Conservation (phyloP, 31 red algal species). For the Asparagopsis taxiformis region DNA sequence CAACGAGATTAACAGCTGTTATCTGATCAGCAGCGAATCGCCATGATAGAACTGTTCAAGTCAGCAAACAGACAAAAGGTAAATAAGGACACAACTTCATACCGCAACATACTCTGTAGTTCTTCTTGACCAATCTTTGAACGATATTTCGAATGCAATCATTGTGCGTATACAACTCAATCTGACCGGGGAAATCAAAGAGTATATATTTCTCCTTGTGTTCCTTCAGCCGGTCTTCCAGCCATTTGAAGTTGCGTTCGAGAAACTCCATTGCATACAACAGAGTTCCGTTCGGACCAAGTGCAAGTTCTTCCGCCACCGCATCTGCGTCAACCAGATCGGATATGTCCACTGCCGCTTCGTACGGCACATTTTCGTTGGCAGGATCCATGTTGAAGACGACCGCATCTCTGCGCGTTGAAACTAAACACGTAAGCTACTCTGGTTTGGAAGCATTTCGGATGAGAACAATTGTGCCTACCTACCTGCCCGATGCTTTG, state of each 20-base stretch:
- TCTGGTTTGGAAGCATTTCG: no score
- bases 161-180: constrained; percentile 92
- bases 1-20: constrained; percentile 89
- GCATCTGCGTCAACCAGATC: constrained; percentile 66
- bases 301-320: constrained; percentile 51
- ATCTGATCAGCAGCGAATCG: constrained; percentile 4
- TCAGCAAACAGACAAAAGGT: background rate
- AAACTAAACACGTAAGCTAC: no score
- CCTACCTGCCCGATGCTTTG: constrained; percentile 63
- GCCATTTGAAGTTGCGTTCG: constrained; percentile 82
- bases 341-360: constrained; percentile 71
- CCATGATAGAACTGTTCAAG: background rate
- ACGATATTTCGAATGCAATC: constrained; percentile 74
- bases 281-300: constrained; percentile 94
- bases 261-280: constrained; percentile 91
- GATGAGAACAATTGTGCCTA: no score
- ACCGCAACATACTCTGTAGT: constrained; percentile 39
- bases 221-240: constrained; percentile 46
- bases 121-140: constrained; percentile 41
- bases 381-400: constrained; percentile 98
- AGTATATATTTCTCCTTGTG: constrained; percentile 78
- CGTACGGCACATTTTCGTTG: constrained; percentile 73
- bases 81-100: background rate
- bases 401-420: constrained; percentile 40
- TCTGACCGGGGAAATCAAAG: constrained; percentile 96